Evolutionary conservation across 148 eudicot species (phyloP).

Genomic region (Rhododendron griersonianum): DNA sequence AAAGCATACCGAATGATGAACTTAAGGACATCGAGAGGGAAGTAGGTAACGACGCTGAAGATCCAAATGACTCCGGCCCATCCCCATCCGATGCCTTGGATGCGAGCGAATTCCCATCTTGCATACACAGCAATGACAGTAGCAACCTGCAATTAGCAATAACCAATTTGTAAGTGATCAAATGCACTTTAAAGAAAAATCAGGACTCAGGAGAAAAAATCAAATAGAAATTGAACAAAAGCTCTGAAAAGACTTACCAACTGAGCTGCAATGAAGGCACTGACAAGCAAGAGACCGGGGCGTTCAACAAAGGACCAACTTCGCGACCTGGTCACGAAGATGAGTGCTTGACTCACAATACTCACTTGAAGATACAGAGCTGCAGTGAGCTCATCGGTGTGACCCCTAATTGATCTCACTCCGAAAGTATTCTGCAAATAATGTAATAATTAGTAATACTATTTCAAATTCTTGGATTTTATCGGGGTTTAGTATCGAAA

Average conservation of each 20-base stretch:
- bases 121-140: slow-evolving; percentile 75
- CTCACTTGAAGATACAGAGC: slow-evolving; percentile 95
- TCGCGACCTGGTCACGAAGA: slow-evolving; percentile 83
- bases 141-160: slow-evolving; percentile 40
- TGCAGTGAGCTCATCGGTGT: slow-evolving; percentile 54
- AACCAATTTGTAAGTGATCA: neutral
- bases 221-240: neutral
- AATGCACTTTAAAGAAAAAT: neutral
- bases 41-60: slow-evolving; percentile 60
- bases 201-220: neutral
- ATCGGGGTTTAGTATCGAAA: neutral
- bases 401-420: slow-evolving; percentile 41
- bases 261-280: slow-evolving; percentile 72
- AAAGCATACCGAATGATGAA: slow-evolving; percentile 44
- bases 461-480: neutral
- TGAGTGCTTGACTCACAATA: slow-evolving; percentile 87
- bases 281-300: slow-evolving; percentile 58
- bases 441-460: neutral
- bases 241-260: slow-evolving; percentile 27
- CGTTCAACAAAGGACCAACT: slow-evolving; percentile 81
- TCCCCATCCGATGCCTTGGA: slow-evolving; percentile 76
- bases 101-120: slow-evolving; percentile 65
- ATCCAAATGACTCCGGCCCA: slow-evolving; percentile 93
- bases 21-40: slow-evolving; percentile 82
- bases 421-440: slow-evolving; percentile 37